Evolutionary conservation across 345 rosid genomes (phyloP), one percentile per base, ranked within the genome.

Genomic region (Citrus sp.): DNA sequence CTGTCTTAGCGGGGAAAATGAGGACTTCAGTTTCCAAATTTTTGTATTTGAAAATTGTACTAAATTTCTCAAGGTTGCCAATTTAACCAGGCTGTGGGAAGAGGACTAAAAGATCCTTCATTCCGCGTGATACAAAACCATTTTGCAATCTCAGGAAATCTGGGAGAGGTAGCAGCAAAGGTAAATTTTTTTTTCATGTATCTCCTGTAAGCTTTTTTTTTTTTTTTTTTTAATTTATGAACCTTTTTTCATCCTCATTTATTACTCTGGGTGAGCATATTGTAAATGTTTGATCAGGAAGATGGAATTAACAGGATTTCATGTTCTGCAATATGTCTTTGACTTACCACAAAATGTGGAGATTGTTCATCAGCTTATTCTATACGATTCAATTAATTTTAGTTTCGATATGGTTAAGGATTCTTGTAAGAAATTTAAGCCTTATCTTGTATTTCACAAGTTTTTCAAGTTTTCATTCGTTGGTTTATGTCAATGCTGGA

Each of bases 91-190:
- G 98, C 99, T 79, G 93, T 95, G 30, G 99, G 96, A 67, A 90
- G 95, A 82, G 99, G 99, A 67, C 85, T 95, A 68, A 95, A 91
- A 87, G 98, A 95, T 83, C 99, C 99, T 68, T 95, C 99, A 30
- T 92, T 87, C 84, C 90, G 96, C 65, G 99, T 95, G 78, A 95
- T 95, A 80, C 97, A 95, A 84, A 91, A 85, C 82, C 99, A 93
- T 85, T 95, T 95, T 85, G 97, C 98, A 58, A 81, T 86, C 61
- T 86, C 94, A 30, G 97, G 93, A 77, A 95, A 95, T 87, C 82
- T 95, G 70, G 99, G 99, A 69, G 97, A 93, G 76, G 90, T 93
- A 75, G 96, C 99, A 79, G 99, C 99, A 75, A 95, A 93, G 99
- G 99, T 93, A 90, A 80, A 28, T 27, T 62, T 64, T 62, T 64